These are phyloP conservation scores for Solioccasus polychromus DNA, from an alignment of 768 basidiomycete genomes.

Conservation along the genomic window DNA sequence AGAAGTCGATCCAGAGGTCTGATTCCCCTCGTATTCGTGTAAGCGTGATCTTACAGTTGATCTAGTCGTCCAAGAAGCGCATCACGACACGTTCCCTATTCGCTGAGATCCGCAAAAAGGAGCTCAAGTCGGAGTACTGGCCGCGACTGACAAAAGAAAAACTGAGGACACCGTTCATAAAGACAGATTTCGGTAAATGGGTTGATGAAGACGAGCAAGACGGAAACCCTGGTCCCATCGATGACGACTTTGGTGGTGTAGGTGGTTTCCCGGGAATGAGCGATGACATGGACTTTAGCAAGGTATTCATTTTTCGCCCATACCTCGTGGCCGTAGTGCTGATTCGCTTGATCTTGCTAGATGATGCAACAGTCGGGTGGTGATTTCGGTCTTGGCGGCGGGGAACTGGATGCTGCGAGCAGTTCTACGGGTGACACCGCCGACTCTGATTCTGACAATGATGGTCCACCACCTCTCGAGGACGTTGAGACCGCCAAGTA, in stretches of 20 bases:
- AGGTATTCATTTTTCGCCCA: constrained; percentile 38
- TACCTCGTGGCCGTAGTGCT: constrained; percentile 3
- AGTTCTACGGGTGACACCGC: constrained; percentile 16
- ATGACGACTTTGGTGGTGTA: constrained; percentile 35
- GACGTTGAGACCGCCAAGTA: constrained; percentile 43
- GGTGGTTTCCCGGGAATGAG: constrained; percentile 42
- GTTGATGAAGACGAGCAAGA: constrained; percentile 97
- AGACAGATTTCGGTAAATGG: constrained; percentile 96
- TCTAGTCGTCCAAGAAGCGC: constrained; percentile 42
- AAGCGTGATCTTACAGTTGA: constrained; percentile 1
- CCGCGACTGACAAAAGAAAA: constrained; percentile 90
- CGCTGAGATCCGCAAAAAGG: constrained; percentile 80
- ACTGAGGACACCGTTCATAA: constrained; percentile 73
- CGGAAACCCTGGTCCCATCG: constrained; percentile 37
- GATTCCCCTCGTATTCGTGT: constrained; percentile 1
- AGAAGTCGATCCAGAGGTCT: constrained; percentile 75
- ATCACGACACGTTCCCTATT: constrained; percentile 64
- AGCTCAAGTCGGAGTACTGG: constrained; percentile 77
- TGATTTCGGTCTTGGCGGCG: constrained; percentile 17
- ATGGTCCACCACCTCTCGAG: constrained; percentile 81
- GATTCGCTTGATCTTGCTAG: constrained; percentile 19
- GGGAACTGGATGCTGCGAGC: no score
- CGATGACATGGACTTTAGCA: constrained; percentile 58
- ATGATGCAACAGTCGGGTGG: constrained; percentile 44
- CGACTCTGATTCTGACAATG: constrained; percentile 45